Evolutionary conservation across 2,329 filamentous ascomycete species (phyloP).

Genomic region (Trichoderma guizhouense): DNA sequence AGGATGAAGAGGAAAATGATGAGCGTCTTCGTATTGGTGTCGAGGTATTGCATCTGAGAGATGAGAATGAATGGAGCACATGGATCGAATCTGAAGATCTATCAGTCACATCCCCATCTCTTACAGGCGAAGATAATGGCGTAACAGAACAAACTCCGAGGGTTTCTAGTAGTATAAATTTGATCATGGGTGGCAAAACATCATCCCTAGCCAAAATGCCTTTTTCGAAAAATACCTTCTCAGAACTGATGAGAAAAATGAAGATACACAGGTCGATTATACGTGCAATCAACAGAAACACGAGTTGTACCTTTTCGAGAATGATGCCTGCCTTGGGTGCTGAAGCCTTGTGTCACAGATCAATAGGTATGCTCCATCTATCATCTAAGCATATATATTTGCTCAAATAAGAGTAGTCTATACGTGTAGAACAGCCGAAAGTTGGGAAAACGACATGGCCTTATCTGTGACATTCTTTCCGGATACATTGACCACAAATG

Average conservation of each 20-base stretch:
- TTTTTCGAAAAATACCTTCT: not conserved
- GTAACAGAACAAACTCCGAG: not conserved
- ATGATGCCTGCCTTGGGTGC: not conserved
- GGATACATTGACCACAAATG: constrained; percentile 17
- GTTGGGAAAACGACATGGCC: constrained; percentile 20
- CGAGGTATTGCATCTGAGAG: not conserved
- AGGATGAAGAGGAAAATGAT: not conserved
- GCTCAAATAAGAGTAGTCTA: constrained; percentile 13
- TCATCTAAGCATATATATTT: not conserved
- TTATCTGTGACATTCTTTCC: constrained; percentile 20
- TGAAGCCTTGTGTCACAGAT: not conserved
- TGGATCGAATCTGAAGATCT: no score
- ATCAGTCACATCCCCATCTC: not conserved
- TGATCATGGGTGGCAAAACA: not conserved
- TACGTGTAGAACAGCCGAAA: constrained; percentile 18
- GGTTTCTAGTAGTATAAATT: not conserved
- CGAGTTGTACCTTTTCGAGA: constrained; percentile 15
- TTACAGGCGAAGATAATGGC: not conserved
- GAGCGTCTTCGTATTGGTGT: no score
- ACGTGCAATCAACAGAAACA: constrained; percentile 19
- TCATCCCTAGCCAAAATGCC: not conserved
- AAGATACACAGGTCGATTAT: constrained; percentile 16
- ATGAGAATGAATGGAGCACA: no score
- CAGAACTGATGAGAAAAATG: not conserved
- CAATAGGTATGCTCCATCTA: not conserved